These are phyloP conservation scores for Leavenworthia alabamica DNA, from an alignment of 345 rosid genomes.

Conservation along the genomic window DNA sequence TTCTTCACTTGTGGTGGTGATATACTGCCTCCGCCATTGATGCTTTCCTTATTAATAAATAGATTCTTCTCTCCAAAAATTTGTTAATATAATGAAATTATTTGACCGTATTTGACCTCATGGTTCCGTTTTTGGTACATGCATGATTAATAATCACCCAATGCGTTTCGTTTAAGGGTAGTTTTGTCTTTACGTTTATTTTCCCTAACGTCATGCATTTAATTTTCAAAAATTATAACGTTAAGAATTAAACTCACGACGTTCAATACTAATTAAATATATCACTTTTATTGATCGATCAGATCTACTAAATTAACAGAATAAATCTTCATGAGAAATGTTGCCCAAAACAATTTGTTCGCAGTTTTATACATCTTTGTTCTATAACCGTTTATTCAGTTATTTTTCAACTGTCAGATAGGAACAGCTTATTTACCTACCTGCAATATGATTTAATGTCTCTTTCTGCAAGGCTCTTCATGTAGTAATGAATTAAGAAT, in stretches of 20 bases:
- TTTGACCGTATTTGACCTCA: constrained; percentile 22
- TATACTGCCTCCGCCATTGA: constrained; percentile 26
- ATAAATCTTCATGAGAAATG: not conserved
- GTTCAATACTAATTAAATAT: not conserved
- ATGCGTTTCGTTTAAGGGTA: not conserved
- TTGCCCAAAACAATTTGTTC: not conserved
- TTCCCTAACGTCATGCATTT: not conserved
- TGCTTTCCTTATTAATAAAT: not conserved
- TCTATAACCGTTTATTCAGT: not conserved
- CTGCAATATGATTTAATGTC: not conserved
- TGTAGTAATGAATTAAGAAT: not conserved
- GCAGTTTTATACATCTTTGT: not conserved
- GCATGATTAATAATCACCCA: not conserved
- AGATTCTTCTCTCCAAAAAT: not conserved
- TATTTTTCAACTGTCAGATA: not conserved
- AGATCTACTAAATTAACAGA: not conserved
- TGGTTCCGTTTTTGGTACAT: constrained; percentile 11
- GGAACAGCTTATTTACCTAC: not conserved
- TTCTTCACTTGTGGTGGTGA: constrained; percentile 17
- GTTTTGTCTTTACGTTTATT: not conserved
- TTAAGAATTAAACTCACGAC: not conserved
- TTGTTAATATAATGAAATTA: not conserved
- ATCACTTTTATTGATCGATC: not conserved
- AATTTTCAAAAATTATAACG: not conserved
- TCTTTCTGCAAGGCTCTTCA: not conserved